These are phyloP conservation scores for Acer saccharum DNA, from an alignment of 345 rosid species.

Conservation along the genomic window DNA sequence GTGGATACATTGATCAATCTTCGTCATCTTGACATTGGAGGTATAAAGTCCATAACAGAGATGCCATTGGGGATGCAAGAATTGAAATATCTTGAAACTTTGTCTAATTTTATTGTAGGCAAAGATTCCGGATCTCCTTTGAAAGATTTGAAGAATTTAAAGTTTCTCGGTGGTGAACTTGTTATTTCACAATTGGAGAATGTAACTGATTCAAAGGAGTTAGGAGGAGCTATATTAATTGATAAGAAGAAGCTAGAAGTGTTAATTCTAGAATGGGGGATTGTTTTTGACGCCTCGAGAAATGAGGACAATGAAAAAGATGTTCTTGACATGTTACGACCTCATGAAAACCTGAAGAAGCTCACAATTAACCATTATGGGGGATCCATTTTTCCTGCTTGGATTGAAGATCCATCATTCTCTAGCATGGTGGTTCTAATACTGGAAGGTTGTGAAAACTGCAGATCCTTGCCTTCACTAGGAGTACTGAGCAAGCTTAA, in stretches of 20 bases:
- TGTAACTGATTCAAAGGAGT: neutral
- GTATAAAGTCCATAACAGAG: neutral
- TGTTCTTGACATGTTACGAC: neutral
- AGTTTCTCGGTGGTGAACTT: neutral
- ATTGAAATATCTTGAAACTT: neutral
- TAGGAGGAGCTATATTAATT: neutral
- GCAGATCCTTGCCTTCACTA: neutral
- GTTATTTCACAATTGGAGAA: neutral
- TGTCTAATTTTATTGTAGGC: neutral
- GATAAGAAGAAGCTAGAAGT: neutral
- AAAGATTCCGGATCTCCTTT: neutral
- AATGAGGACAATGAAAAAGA: neutral
- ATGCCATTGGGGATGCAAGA: neutral
- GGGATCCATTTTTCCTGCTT: neutral
- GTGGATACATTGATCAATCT: neutral
- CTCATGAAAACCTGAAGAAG: neutral
- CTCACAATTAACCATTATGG: neutral
- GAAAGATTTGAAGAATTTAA: neutral
- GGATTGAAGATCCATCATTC: neutral
- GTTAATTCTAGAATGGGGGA: neutral
- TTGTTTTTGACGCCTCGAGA: neutral
- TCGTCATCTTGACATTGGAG: slow-evolving; percentile 12
- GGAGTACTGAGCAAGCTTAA: neutral
- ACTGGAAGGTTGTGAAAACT: neutral
- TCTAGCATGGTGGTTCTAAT: neutral